Evolutionary conservation across 768 basidiomycete species (phyloP), one percentile per base, ranked within the genome.

Genomic region (Leucogyrophana mollusca): DNA sequence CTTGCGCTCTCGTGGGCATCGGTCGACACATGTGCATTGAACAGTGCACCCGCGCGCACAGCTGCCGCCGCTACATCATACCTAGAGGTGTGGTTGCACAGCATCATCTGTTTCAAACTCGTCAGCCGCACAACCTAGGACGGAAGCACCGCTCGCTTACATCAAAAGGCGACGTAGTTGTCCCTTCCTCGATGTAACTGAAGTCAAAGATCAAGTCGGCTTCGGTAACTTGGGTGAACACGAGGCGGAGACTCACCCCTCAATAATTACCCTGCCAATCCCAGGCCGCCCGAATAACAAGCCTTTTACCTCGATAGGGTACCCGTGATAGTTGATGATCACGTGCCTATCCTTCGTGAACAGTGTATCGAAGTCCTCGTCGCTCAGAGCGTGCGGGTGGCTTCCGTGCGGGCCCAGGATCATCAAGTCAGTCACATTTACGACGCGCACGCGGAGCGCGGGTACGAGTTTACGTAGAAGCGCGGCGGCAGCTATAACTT

Each of bases 401-500:
- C 74, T 66, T 43, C 85, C 87, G n/a, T 59, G 62, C 4, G 76
- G 71, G 22, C 79, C 78, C 34, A 96, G 77, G 47, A 94, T 84
- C 81, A 96, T 86, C 36, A 94, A 73, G 57, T 95, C 92, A 2
- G 90, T 89, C 49, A 95, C 85, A 54, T 95, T 94, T 47, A 94
- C 82, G 46, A 94, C 87, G 16, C 90, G 82, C 6, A 91, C 83
- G 30, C 93, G 84, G 21, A 96, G 76, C 8, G 76, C 74, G 2
- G 88, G 83, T n/a, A 73, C 72, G 18, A 78, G 67, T 57, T 81
- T 79, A 56, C 85, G 83, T 20, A 94, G 78, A 17, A 94, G 74
- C 2, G 83, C 82, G 0, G 90, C 87, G 1, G 93, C 92, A 2
- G 89, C 86, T 57, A 95, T 83, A 45, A 92, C 85, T 61, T 96